Percentiles rank a stretch among this genome's conserved stretches.
These are phyloP conservation scores for Cytospora chrysosperma DNA, from an alignment of 2,329 filamentous ascomycete genomes.

Conservation along the genomic window DNA sequence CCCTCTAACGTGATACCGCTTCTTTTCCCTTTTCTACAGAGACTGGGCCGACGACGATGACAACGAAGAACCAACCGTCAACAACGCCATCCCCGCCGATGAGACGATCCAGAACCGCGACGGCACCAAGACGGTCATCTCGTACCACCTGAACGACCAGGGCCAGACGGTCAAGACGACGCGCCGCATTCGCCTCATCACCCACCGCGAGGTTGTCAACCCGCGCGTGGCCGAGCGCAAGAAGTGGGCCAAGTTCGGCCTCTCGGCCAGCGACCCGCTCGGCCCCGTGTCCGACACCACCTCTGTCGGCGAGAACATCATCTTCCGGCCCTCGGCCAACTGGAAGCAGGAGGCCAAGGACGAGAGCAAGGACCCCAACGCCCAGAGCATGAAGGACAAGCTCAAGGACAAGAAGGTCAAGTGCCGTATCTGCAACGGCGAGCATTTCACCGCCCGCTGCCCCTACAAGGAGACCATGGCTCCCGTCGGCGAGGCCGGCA, in stretches of 20 bases:
- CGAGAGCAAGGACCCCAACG: conserved; percentile 71
- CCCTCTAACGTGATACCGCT: conserved; percentile 3
- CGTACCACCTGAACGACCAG: conserved; percentile 86
- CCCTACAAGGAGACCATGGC: conserved; percentile 99
- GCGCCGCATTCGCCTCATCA: conserved; percentile 88
- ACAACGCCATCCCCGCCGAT: conserved; percentile 70
- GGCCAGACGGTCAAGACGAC: conserved; percentile 97
- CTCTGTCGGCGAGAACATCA: conserved; percentile 94
- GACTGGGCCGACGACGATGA: conserved; percentile 98
- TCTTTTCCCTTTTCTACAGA: not conserved
- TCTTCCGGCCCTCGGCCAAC: conserved; percentile 89
- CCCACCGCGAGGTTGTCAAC: conserved; percentile 92
- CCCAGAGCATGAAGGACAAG: conserved; percentile 74
- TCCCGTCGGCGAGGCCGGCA: conserved; percentile 64
- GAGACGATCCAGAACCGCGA: conserved; percentile 97
- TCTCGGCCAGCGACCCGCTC: conserved; percentile 77
- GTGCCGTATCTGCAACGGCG: conserved; percentile 97
- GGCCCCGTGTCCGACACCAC: conserved; percentile 90
- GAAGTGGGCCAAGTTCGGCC: conserved; percentile 89
- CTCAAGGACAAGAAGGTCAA: conserved; percentile 99
- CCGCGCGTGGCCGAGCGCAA: conserved; percentile 94
- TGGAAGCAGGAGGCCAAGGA: conserved; percentile 87
- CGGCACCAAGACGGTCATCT: conserved; percentile 93
- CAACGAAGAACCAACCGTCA: conserved; percentile 70
- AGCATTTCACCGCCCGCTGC: conserved; percentile 99